Base-by-base conservation (phyloP, 768 basidiomycete species). In the Pisolithus orientalis region DNA sequence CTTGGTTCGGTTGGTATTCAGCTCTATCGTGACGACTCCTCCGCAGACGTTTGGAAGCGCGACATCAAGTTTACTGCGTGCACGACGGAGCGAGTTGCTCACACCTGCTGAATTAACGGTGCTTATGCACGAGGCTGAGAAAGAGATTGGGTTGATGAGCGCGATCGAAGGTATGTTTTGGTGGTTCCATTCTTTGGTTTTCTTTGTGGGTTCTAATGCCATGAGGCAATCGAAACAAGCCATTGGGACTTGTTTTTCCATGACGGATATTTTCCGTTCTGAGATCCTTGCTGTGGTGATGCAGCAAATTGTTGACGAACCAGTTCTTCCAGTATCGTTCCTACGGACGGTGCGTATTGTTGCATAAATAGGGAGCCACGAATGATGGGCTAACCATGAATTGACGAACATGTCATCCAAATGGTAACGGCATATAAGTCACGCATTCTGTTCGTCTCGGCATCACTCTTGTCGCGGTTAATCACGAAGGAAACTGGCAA, bases 401-500 rank as follows among this genome's bases (percentile, higher is more conserved):
- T 32, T 28, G 44, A 28, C 37, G 8, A 44, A 4, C 57, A 95
- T 91, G 94, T 97, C 44, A 96, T 98, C 54, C 93, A 95, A 78
- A 92, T 94, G 11, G 94, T 98, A 46, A 91, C 85, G 47, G 95
- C 92, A 10, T 98, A 98, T 75, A 94, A 94, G 62, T 88, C 92
- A 9, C 79, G 98, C 27, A 84, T 93, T 45, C 83, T 83, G 9
- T 99, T 94, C 68, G 93, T 99, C 27, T 93, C 94, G 17, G 94
- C 93, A 13, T 97, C 93, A 11, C 74, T 99, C 25, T 81, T 99
- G 47, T 94, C 95, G 10, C 88, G 96, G 14, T 75, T 99, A 24
- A 95, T 99, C 60, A 90, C 88, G 31, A 98, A 97, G 74, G 96
- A 95, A 68, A 91, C 51, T 99, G 96, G 96, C 91, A 87, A 47